These are phyloP conservation scores for Rhizoclosmatium sp. DNA, from an alignment of 192 early-diverging fungal genomes.

Conservation along the genomic window DNA sequence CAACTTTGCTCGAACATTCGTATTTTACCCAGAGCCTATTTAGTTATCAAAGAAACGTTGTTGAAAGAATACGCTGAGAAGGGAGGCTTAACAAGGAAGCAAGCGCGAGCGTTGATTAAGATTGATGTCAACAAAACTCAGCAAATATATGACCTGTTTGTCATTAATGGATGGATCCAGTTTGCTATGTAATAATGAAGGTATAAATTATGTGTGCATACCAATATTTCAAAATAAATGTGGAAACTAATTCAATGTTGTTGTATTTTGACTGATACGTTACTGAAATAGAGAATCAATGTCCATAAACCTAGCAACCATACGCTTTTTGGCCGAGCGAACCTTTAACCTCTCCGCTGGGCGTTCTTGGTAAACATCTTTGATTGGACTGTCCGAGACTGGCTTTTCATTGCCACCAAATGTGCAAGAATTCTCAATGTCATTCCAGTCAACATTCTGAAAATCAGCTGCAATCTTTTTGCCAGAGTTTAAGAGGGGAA, in stretches of 20 bases:
- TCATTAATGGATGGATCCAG: constrained; percentile 89
- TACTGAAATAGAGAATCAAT: constrained; percentile 18
- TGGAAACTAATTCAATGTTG: neutral
- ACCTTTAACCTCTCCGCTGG: constrained; percentile 28
- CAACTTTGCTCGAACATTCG: constrained; percentile 82
- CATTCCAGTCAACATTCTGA: constrained; percentile 17
- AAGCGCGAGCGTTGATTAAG: constrained; percentile 86
- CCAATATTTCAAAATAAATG: neutral
- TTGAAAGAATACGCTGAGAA: constrained; percentile 81
- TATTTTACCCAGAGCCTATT: constrained; percentile 87
- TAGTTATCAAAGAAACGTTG: constrained; percentile 92
- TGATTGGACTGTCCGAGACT: constrained; percentile 28
- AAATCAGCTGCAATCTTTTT: neutral
- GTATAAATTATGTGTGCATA: neutral
- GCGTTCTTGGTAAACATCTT: constrained; percentile 3
- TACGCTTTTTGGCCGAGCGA: constrained; percentile 13
- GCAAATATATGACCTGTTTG: constrained; percentile 92
- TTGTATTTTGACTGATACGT: neutral
- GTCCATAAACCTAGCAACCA: constrained; percentile 10
- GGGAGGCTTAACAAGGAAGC: constrained; percentile 76
- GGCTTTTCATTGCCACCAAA: no score
- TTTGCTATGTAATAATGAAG: constrained; percentile 6
- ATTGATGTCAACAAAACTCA: constrained; percentile 92
- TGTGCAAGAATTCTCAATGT: constrained; percentile 5
- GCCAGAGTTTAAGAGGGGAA: constrained; percentile 12